Evolutionary conservation across 352 stramenopile species (phyloP).

Genomic region (Peronosclerospora sorghi): DNA sequence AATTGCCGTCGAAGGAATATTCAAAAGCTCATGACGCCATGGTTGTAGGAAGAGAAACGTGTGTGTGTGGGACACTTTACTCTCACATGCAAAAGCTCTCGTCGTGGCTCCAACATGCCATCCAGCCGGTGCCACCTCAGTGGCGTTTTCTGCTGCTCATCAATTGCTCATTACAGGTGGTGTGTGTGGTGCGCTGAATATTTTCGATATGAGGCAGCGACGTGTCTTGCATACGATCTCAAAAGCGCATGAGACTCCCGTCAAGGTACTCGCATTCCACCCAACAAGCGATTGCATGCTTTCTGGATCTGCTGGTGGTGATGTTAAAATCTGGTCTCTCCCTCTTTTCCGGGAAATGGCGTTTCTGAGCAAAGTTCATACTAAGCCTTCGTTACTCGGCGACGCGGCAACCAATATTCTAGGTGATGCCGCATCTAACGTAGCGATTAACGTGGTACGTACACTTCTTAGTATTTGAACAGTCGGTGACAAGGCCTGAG

Average conservation of each 20-base stretch:
- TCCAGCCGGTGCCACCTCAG: slow-evolving; percentile 54
- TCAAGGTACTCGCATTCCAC: slow-evolving; percentile 74
- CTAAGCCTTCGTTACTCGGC: slow-evolving; percentile 71
- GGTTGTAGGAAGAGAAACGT: slow-evolving; percentile 59
- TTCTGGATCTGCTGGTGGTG: slow-evolving; percentile 68
- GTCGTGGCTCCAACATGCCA: slow-evolving; percentile 63
- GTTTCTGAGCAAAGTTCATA: slow-evolving; percentile 58
- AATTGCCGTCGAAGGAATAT: too few species aligned
- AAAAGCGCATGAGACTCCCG: slow-evolving; percentile 73
- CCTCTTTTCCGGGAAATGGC: slow-evolving; percentile 78
- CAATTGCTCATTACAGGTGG: slow-evolving; percentile 79
- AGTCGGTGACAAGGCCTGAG: neutral
- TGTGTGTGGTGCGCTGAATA: slow-evolving; percentile 61
- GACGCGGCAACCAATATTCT: slow-evolving; percentile 69
- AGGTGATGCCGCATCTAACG: slow-evolving; percentile 69
- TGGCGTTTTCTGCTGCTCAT: slow-evolving; percentile 68
- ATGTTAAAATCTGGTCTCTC: slow-evolving; percentile 84
- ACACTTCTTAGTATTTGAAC: neutral
- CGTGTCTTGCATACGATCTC: slow-evolving; percentile 77
- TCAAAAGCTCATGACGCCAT: too few species aligned
- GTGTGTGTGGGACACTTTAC: slow-evolving; percentile 76
- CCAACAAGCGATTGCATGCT: slow-evolving; percentile 71
- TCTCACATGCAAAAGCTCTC: slow-evolving; percentile 60
- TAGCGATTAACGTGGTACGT: slow-evolving; percentile 79
- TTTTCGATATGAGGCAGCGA: slow-evolving; percentile 82